phyloP scores from a whole-genome alignment of 2,329 filamentous ascomycete species.

The Dactylella cylindrospora region DNA sequence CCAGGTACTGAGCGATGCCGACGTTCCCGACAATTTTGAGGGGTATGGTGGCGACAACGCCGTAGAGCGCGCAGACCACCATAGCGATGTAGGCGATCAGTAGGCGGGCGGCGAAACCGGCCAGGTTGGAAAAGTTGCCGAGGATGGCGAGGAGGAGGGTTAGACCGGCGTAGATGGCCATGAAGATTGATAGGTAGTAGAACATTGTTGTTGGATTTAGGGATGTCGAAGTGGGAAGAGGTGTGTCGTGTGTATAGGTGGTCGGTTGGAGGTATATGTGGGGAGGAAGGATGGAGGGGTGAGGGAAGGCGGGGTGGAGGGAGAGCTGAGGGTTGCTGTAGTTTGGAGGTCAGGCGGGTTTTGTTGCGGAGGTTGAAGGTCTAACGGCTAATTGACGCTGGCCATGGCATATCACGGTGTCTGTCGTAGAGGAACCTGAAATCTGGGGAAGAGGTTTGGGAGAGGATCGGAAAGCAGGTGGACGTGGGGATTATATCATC shows the following conservation, averaged over 20 bases:
- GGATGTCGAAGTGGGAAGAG: constrained; percentile 19
- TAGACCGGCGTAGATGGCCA: constrained; percentile 46
- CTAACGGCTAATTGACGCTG: constrained; percentile 14
- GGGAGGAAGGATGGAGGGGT: constrained; percentile 19
- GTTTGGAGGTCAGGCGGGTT: constrained; percentile 24
- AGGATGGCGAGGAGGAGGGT: constrained; percentile 41
- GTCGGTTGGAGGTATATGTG: background rate
- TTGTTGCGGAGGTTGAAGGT: constrained; percentile 1
- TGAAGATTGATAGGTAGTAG: constrained; percentile 46
- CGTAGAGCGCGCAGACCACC: constrained; percentile 67
- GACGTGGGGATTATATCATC: too few species aligned
- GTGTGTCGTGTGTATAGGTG: constrained; percentile 9
- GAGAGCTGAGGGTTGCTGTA: constrained; percentile 35
- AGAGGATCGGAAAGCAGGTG: too few species aligned
- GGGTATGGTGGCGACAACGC: constrained; percentile 70
- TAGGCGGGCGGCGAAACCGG: constrained; percentile 69
- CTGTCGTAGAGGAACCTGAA: too few species aligned
- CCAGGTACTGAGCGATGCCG: constrained; percentile 81
- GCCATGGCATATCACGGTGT: too few species aligned
- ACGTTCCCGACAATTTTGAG: constrained; percentile 72
- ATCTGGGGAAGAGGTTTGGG: too few species aligned
- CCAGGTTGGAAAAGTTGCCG: constrained; percentile 49
- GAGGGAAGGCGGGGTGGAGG: constrained; percentile 9
- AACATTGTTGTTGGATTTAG: constrained; percentile 30
- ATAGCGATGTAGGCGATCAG: constrained; percentile 67